Base-by-base conservation (phyloP, 108 stramenopile species). In the Aurantiochytrium sp. region DNA sequence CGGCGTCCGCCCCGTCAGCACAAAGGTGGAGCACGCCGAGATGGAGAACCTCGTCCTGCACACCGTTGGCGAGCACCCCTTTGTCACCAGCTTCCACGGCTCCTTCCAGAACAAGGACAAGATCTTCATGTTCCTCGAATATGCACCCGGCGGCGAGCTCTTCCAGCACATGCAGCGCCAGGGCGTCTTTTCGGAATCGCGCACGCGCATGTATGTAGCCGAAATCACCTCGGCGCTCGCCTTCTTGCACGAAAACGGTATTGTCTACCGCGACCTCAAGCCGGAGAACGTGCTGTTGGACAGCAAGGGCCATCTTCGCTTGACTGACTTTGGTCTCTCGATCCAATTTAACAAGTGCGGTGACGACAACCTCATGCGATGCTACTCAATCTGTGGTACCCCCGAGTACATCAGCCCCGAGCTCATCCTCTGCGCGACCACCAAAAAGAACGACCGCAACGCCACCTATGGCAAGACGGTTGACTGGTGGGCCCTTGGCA, bases 361-460 rank as follows among this genome's bases (percentile, higher is more conserved):
- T 12, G 76, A 83, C 51, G 76, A 83, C 23, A 83, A 83, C 51
- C 76, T 53, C 2, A 83, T 83, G 76, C 76, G 76, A 14, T 83
- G 76, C 76, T 83, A 83, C 5, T 95, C 95, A 42, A 96, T 98
- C 92, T 99, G 99, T 91, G 99, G 99, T 19, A 99, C 99, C 28
- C 98, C 98, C 4, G 98, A 99, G 88, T 99, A 98, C 93, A 98
- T 99, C 96, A 97, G 97, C 47, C 98, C 98, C 0, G 98, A 99
- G 90, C 96, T 97, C 21, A 59, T 98, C 47, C 51, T 83, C 49
- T 53, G 45, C 28, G 76, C 76, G 6, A 83, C 76, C 76, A 83
- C 76, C 10, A 47, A 53, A 45, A 83, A 83, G 51, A 83, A 83
- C 51, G 76, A 83, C 23, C 91, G 92, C 45, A 95, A 95, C 71